Evolutionary conservation across 768 basidiomycete genomes (phyloP).

Genomic region (Galerina marginata): DNA sequence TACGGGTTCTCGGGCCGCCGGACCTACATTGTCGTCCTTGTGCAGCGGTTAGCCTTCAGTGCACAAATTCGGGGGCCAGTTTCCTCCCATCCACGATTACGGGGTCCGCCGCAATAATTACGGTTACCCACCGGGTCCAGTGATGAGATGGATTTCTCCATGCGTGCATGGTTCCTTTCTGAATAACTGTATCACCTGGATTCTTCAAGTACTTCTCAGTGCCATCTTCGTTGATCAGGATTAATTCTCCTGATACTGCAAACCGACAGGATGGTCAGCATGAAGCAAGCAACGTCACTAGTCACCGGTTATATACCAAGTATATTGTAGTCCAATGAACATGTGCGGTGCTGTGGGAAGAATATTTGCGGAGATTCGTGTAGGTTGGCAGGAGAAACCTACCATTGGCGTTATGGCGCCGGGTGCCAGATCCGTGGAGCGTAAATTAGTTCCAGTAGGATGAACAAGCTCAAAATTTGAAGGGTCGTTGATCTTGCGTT

Average conservation of each 20-base stretch:
- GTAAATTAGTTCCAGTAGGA: constrained; percentile 50
- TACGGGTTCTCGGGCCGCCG: constrained; percentile 2
- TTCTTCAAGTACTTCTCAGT: constrained; percentile 55
- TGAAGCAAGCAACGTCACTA: neutral
- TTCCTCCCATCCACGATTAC: constrained; percentile 49
- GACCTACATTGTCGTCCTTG: neutral
- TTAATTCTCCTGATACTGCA: constrained; percentile 58
- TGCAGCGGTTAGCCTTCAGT: neutral
- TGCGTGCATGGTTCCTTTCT: constrained; percentile 63
- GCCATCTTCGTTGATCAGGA: constrained; percentile 63
- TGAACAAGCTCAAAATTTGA: constrained; percentile 49
- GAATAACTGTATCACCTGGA: constrained; percentile 61
- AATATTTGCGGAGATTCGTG: neutral
- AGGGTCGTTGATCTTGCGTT: constrained; percentile 41
- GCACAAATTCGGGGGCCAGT: constrained; percentile 38
- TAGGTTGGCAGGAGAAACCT: constrained; percentile 13
- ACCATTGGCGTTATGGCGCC: constrained; percentile 57
- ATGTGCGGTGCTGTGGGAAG: constrained; percentile 48
- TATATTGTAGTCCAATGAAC: constrained; percentile 67
- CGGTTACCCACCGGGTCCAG: constrained; percentile 58
- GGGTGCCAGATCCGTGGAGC: constrained; percentile 61
- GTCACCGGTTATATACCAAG: constrained; percentile 42
- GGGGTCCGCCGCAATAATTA: constrained; percentile 60
- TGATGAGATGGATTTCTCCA: constrained; percentile 61
- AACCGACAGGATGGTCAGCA: constrained; percentile 6